phyloP scores from a whole-genome alignment of 306 rosid species.

The Vicia villosa region DNA sequence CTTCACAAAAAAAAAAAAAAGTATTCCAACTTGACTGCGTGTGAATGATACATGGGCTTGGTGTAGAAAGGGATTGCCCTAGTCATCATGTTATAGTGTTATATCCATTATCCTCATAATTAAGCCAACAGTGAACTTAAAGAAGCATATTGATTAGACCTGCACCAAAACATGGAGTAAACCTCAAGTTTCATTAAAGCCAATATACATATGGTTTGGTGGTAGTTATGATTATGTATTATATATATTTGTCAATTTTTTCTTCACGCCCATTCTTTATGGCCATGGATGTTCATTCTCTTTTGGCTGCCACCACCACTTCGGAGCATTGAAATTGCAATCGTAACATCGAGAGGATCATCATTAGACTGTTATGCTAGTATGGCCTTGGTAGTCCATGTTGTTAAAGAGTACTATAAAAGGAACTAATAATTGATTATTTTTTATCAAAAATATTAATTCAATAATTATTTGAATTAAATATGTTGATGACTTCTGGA shows the following conservation, averaged over 20 bases:
- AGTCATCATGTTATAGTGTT: slow-evolving; percentile 8
- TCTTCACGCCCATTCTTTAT: slow-evolving; percentile 14
- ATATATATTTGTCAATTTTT: no score
- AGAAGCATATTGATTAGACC: slow-evolving; percentile 41
- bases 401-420: not conserved
- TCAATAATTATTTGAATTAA: not conserved
- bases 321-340: slow-evolving; percentile 3
- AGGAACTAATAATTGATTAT: not conserved
- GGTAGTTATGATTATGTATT: slow-evolving; percentile 46
- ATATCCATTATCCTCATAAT: slow-evolving; percentile 35
- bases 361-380: slow-evolving; percentile 1
- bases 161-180: slow-evolving; percentile 33
- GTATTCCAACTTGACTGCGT: not conserved
- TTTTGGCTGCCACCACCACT: slow-evolving; percentile 9
- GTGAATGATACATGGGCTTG: not conserved
- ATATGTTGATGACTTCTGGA: no score
- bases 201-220: slow-evolving; percentile 42
- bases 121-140: slow-evolving; percentile 14
- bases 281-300: slow-evolving; percentile 8
- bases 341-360: not conserved
- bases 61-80: not conserved
- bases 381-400: not conserved
- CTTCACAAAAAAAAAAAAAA: not conserved
- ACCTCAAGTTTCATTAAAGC: slow-evolving; percentile 48
- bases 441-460: not conserved